Base-by-base conservation (phyloP, 331 rosid species). In the Saraca asoca region DNA sequence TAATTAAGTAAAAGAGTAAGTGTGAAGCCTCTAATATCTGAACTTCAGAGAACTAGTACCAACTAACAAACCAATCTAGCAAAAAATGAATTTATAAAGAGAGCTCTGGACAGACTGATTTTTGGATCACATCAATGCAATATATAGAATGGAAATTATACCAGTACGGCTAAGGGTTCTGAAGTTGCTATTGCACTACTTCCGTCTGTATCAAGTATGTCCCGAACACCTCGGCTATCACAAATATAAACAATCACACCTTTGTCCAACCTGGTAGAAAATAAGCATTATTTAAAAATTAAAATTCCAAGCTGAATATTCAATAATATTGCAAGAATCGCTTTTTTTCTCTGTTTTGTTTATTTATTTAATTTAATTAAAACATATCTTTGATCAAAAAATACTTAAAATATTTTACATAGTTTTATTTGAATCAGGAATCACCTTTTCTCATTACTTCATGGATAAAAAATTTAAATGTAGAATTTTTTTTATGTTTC, bases 161-260 rank as follows among this genome's bases (percentile, higher is more conserved):
- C 98, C 91, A 93, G 75, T 78, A 93, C 96, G 70, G 81, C 96
- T 15, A 90, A 77, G 51, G 98, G 98, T 79, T 93, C 98, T 61
- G 91, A 82, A 44, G 85, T 71, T 15, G 98, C 97, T 46, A 90
- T 42, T n/a, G 95, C 94, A 68, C 59, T 74, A 81, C 87, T 90
- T 88, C 98, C 98, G 67, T 93, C 96, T 16, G 97, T 90, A 80
- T 93, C 98, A 31, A 90, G 91, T 81, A 93, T 80, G 74, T 93
- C 98, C 78, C 96, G 88, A 50, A 93, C 88, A 33, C 97, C 98
- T 11, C 83, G 88, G 70, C 91, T 77, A 68, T 93, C 98, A 50
- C 96, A 88, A 74, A 93, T 84, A 78, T 90, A 93, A 52, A 88
- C 97, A 51, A 93, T 90, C 66, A 93, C 96, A 55, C 97, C 98